A percentile compares a stretch with the other conserved stretches of the same genome.
Conservation (phyloP, 208 protist species). For the Leishmania mexicana region DNA sequence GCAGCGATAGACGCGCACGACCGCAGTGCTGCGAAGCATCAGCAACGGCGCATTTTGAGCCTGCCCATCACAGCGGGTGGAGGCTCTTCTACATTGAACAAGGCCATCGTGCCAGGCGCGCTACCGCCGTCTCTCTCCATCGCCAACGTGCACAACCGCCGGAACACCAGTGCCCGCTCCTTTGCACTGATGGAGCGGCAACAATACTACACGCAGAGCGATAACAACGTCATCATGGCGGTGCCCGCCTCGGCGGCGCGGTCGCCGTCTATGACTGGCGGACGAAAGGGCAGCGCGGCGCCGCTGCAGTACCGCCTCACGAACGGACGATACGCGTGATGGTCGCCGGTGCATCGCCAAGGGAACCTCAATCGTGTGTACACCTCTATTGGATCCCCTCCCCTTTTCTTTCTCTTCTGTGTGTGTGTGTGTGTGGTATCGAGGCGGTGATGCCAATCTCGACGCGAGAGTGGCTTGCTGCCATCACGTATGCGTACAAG, state of each 20-base stretch:
- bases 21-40: not conserved
- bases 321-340: not conserved
- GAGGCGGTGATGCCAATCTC: not conserved
- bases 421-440: not conserved
- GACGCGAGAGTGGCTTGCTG: not conserved
- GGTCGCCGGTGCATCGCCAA: not conserved
- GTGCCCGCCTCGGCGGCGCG: conserved; percentile 4
- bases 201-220: conserved; percentile 89
- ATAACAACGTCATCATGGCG: conserved; percentile 68
- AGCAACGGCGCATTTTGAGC: not conserved
- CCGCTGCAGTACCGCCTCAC: not conserved
- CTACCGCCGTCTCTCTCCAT: conserved; percentile 61
- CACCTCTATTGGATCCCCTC: not conserved
- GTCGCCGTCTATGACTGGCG: not conserved
- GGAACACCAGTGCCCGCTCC: conserved; percentile 53
- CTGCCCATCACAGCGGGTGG: not conserved
- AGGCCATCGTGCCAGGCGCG: conserved; percentile 39
- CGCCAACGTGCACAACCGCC: conserved; percentile 40
- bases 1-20: conserved; percentile 26
- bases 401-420: not conserved
- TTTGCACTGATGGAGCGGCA: conserved; percentile 79
- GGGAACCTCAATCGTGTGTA: not conserved
- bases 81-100: conserved; percentile 26
- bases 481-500: not conserved
- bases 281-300: not conserved